Evolutionary conservation across 768 basidiomycete species (phyloP).

Genomic region (Phylloporus scabripes): DNA sequence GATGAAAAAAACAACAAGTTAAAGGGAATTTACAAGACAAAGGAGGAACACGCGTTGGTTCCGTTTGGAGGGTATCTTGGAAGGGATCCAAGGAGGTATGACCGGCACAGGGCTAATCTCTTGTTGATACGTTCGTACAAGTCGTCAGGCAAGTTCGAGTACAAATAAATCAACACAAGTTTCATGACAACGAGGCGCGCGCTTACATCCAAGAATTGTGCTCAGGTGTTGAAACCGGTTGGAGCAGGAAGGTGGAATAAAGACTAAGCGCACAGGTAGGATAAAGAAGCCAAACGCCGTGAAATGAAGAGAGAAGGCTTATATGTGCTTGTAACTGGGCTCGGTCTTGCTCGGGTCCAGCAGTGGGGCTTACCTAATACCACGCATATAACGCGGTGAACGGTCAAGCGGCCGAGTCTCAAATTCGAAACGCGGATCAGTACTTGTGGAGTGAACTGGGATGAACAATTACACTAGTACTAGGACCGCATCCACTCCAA

Average conservation of each 20-base stretch:
- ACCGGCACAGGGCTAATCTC: conserved; percentile 14
- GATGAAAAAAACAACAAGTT: not conserved
- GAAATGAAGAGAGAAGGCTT: not conserved
- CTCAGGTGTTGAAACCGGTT: not conserved
- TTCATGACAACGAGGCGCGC: conserved; percentile 16
- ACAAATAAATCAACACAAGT: conserved; percentile 32
- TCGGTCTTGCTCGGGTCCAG: not conserved
- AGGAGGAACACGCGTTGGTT: conserved; percentile 4
- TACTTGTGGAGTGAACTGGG: no score
- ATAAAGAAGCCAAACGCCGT: not conserved
- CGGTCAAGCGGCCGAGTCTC: no score
- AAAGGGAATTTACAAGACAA: not conserved
- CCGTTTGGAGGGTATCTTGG: conserved; percentile 11
- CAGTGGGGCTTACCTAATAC: not conserved
- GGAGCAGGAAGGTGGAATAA: no score
- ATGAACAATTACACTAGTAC: no score
- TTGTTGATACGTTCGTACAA: conserved; percentile 17
- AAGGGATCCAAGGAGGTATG: conserved; percentile 17
- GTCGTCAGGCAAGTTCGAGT: conserved; percentile 26
- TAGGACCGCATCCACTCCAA: no score
- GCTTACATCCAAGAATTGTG: conserved; percentile 14
- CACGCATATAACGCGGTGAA: no score
- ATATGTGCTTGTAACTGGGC: not conserved
- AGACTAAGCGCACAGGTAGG: not conserved
- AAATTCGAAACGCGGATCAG: no score